Percentiles rank a stretch among this genome's conserved stretches.
These are phyloP conservation scores for Russula virescens DNA, from an alignment of 768 basidiomycete species.

Conservation along the genomic window DNA sequence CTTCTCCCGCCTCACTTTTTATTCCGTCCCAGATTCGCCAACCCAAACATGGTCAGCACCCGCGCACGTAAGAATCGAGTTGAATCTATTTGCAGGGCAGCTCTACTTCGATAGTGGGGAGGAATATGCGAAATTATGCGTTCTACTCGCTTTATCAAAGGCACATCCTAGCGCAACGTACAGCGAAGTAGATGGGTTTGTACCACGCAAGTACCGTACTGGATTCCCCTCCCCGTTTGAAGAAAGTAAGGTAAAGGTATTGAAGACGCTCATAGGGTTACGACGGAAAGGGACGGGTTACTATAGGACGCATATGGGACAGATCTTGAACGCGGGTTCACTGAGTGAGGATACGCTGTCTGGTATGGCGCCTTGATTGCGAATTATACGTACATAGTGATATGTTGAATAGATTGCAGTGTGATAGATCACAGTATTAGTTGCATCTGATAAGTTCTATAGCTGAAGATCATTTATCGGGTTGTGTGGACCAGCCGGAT, in stretches of 20 bases:
- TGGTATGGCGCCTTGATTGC: too few relatives aligned
- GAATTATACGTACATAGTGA: too few relatives aligned
- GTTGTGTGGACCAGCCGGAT: too few relatives aligned
- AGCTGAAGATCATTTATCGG: too few relatives aligned
- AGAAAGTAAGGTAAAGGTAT: background rate
- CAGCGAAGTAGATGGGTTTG: constrained; percentile 6
- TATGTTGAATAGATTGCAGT: too few relatives aligned
- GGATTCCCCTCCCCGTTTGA: background rate
- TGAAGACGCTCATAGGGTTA: constrained; percentile 4
- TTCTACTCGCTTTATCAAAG: background rate
- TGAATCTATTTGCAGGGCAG: constrained; percentile 5
- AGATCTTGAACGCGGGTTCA: background rate
- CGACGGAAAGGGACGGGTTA: constrained; percentile 16
- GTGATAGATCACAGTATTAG: too few relatives aligned
- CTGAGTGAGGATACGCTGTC: background rate
- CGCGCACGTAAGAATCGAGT: background rate
- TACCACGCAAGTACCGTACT: background rate
- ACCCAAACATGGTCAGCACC: background rate
- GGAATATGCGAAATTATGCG: constrained; percentile 1
- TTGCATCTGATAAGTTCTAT: too few relatives aligned
- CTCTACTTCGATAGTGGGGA: constrained; percentile 6
- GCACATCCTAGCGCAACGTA: constrained; percentile 4
- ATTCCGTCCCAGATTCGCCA: background rate
- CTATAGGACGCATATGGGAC: constrained; percentile 7
- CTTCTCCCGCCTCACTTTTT: background rate